Evolutionary conservation across 345 rosid genomes (phyloP).

Genomic region (Brassica rapa): DNA sequence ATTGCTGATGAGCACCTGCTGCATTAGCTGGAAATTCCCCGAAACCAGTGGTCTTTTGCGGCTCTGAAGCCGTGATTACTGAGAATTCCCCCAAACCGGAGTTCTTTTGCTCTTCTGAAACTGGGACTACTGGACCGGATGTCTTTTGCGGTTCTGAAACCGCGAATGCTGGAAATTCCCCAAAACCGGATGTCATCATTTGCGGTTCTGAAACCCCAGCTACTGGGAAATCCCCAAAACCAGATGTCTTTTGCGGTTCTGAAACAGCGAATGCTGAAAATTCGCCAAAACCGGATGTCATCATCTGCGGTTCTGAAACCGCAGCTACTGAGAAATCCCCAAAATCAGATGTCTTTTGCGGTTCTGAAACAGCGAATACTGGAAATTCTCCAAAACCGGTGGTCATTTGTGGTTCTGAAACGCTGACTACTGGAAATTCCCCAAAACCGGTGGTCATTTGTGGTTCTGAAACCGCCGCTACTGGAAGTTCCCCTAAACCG

Average conservation of each 20-base stretch:
- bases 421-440: conserved; percentile 5
- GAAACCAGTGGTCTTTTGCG: background rate
- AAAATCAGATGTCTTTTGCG: background rate
- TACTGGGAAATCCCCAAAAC: background rate
- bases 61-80: background rate
- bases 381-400: background rate
- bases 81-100: conserved; percentile 1
- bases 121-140: background rate
- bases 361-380: background rate
- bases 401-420: background rate
- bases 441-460: background rate
- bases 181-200: background rate
- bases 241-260: background rate
- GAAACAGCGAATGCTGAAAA: background rate
- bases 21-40: conserved; percentile 12
- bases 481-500: background rate
- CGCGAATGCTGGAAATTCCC: background rate
- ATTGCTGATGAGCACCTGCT: conserved; percentile 45
- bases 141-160: conserved; percentile 5
- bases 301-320: background rate
- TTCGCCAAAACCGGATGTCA: background rate
- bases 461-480: background rate
- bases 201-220: background rate
- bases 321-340: background rate
- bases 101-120: background rate